These are phyloP conservation scores for Lactuca sativa DNA, from an alignment of 129 eudicot species.

Conservation along the genomic window DNA sequence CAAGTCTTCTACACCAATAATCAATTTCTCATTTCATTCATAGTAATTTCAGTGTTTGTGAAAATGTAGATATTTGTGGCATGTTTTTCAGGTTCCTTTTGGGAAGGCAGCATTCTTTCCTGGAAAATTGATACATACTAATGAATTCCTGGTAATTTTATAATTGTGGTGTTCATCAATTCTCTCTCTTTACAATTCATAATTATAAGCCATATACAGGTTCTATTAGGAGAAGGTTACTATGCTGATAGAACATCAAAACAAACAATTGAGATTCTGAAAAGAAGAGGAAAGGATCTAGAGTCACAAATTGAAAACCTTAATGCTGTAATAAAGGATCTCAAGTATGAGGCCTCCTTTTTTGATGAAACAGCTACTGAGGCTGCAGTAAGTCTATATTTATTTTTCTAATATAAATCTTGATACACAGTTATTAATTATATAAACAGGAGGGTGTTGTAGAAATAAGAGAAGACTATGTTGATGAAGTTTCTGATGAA, in stretches of 20 bases:
- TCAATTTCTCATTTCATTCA: background rate
- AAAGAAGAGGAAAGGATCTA: constrained; percentile 77
- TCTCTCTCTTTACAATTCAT: background rate
- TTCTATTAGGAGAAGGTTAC: constrained; percentile 83
- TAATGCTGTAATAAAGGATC: constrained; percentile 72
- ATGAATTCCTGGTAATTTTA: constrained; percentile 69
- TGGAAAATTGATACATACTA: constrained; percentile 81
- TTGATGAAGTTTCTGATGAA: constrained; percentile 51
- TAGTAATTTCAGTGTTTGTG: background rate
- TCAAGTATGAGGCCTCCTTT: constrained; percentile 75
- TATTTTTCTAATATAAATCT: background rate
- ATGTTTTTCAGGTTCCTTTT: constrained; percentile 70
- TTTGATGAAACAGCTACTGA: constrained; percentile 77
- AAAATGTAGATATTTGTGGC: background rate
- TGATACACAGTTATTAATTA: constrained; percentile 5
- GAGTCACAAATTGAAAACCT: constrained; percentile 67
- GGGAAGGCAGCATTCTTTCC: constrained; percentile 94
- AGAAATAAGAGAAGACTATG: constrained; percentile 83
- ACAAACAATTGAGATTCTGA: constrained; percentile 81
- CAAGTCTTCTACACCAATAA: background rate
- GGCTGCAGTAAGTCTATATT: constrained; percentile 54
- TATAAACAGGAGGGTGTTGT: constrained; percentile 78
- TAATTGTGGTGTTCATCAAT: background rate
- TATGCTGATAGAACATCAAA: constrained; percentile 88
- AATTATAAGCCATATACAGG: constrained; percentile 43